A percentile compares a stretch with the other conserved stretches of the same genome.
These are phyloP conservation scores for Tagetes erecta DNA, from an alignment of 129 eudicot genomes.

Conservation along the genomic window DNA sequence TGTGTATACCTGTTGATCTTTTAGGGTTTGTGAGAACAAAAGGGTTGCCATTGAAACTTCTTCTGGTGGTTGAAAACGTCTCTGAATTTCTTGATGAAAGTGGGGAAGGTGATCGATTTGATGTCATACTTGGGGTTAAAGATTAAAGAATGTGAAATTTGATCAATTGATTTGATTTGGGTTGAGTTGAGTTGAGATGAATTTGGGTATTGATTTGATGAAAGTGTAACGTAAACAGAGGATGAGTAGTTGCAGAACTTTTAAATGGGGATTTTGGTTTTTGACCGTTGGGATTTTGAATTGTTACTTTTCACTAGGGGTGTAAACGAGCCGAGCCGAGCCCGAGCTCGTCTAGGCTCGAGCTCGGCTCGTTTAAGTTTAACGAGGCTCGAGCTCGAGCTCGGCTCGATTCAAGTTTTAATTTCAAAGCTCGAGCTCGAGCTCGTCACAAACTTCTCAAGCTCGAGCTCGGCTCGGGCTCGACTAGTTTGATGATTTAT, in stretches of 20 bases:
- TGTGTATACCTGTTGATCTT: constrained; percentile 46
- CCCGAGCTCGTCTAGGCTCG: too few species aligned
- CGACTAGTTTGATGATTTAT: too few species aligned
- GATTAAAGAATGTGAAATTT: neutral
- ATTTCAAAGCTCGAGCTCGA: too few species aligned
- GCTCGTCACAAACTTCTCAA: too few species aligned
- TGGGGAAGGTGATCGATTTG: constrained; percentile 87
- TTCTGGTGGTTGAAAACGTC: constrained; percentile 43
- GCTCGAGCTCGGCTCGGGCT: too few species aligned
- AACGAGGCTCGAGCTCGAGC: too few species aligned
- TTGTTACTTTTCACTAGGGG: neutral
- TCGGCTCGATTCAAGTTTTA: too few species aligned
- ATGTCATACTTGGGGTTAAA: constrained; percentile 22
- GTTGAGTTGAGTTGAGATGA: neutral
- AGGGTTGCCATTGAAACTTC: constrained; percentile 66
- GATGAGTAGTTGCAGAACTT: constrained; percentile 9
- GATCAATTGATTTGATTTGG: too few species aligned
- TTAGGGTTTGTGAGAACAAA: constrained; percentile 47
- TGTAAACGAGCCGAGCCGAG: too few species aligned
- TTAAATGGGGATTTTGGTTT: constrained; percentile 19
- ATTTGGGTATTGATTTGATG: neutral
- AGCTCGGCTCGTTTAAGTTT: too few species aligned
- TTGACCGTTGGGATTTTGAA: constrained; percentile 35
- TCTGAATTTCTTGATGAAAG: constrained; percentile 53
- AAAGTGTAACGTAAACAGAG: constrained; percentile 28